Evolutionary conservation across 345 rosid species (phyloP).

Genomic region (Gossypium herbaceum): DNA sequence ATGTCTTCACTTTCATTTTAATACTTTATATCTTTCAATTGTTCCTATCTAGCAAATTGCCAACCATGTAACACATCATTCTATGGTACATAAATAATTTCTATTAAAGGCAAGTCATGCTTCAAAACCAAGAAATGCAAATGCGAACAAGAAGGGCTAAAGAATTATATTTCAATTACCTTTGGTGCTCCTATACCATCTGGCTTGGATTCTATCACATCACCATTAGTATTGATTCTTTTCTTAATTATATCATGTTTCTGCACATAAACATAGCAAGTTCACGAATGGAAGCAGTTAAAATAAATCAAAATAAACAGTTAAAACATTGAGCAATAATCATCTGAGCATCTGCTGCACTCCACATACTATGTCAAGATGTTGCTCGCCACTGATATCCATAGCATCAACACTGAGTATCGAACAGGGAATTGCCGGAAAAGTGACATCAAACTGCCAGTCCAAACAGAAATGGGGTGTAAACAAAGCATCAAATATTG

Average conservation of each 20-base stretch:
- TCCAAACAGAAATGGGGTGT: conserved; percentile 9
- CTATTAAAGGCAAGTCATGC: background rate
- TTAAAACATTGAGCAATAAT: background rate
- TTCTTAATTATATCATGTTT: conserved; percentile 64
- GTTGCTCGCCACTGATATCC: conserved; percentile 82
- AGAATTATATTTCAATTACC: conserved; percentile 12
- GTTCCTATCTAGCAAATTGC: background rate
- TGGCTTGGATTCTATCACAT: conserved; percentile 47
- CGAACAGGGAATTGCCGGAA: conserved; percentile 62
- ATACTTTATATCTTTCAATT: background rate
- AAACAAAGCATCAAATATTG: background rate
- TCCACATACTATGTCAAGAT: conserved; percentile 55
- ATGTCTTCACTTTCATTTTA: background rate
- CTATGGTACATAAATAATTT: background rate
- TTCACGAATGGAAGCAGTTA: background rate
- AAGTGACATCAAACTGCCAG: conserved; percentile 62
- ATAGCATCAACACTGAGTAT: conserved; percentile 67
- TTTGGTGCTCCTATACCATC: conserved; percentile 54
- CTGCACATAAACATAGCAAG: conserved; percentile 25
- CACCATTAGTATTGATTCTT: conserved; percentile 53
- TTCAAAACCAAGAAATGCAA: background rate
- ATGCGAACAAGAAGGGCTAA: background rate
- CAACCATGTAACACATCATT: background rate
- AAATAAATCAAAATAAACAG: background rate
- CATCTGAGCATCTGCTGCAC: background rate